A percentile compares a stretch with the other conserved stretches of the same genome.
Conservation (phyloP, 2,329 filamentous ascomycete species). For the Epichloe aotearoae region DNA sequence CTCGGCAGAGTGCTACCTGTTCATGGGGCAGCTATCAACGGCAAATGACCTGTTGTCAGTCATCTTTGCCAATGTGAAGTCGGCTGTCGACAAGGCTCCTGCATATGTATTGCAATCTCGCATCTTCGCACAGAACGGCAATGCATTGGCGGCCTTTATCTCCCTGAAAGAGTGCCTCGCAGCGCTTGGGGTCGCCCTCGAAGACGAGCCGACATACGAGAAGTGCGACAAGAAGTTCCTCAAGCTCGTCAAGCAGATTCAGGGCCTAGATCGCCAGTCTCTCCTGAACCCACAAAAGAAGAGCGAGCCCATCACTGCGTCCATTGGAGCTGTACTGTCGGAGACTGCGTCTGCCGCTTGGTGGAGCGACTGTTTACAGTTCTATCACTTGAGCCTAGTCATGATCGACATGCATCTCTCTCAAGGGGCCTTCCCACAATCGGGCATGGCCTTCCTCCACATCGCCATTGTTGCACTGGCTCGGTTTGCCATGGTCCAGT, state of each 20-base stretch:
- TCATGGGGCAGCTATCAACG: conserved; percentile 56
- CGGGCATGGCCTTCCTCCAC: conserved; percentile 54
- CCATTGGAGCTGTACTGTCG: conserved; percentile 55
- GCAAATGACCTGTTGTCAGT: conserved; percentile 55
- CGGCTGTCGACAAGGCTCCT: conserved; percentile 66
- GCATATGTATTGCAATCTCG: conserved; percentile 75
- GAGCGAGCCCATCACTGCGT: conserved; percentile 42
- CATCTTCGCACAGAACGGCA: conserved; percentile 61
- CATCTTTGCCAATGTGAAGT: conserved; percentile 57
- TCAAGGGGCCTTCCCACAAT: conserved; percentile 54
- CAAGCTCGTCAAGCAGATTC: conserved; percentile 44
- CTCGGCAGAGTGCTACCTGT: conserved; percentile 71
- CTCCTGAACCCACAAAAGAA: conserved; percentile 30
- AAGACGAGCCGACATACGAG: conserved; percentile 55
- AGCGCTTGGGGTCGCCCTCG: conserved; percentile 54
- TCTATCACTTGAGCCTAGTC: conserved; percentile 56
- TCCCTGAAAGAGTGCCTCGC: conserved; percentile 58
- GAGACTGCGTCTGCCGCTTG: conserved; percentile 59
- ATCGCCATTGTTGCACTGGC: conserved; percentile 53
- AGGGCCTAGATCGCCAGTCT: conserved; percentile 37
- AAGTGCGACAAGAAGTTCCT: conserved; percentile 67
- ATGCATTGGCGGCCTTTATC: conserved; percentile 54
- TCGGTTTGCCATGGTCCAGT: conserved; percentile 57
- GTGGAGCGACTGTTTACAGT: conserved; percentile 60
- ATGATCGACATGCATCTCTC: conserved; percentile 54